These are phyloP conservation scores for Hibiscus tridactylites DNA, from an alignment of 345 rosid genomes.

Conservation along the genomic window DNA sequence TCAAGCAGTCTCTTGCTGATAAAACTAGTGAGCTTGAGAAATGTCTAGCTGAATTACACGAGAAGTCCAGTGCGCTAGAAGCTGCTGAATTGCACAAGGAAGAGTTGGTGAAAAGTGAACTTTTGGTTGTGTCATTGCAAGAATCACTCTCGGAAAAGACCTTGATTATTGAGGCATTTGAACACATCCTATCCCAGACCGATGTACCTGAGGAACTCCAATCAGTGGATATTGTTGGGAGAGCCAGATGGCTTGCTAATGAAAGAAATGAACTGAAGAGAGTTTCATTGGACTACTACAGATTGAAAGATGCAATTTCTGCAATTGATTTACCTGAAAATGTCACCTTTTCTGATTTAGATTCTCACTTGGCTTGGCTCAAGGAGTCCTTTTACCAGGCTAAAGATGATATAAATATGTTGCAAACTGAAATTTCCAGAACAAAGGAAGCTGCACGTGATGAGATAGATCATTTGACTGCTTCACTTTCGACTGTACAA, in stretches of 20 bases:
- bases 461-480: slow-evolving; percentile 26
- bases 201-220: slow-evolving; percentile 51
- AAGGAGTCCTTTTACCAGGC: slow-evolving; percentile 50
- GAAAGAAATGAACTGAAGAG: slow-evolving; percentile 49
- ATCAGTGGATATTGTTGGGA: slow-evolving; percentile 43
- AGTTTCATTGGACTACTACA: slow-evolving; percentile 42
- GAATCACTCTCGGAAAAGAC: slow-evolving; percentile 45
- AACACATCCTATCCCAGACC: slow-evolving; percentile 38
- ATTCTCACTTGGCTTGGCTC: slow-evolving; percentile 56
- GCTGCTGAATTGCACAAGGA: slow-evolving; percentile 43
- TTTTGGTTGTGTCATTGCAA: slow-evolving; percentile 49
- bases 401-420: slow-evolving; percentile 37
- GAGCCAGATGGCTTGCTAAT: slow-evolving; percentile 53
- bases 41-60: slow-evolving; percentile 51
- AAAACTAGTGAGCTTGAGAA: slow-evolving; percentile 67
- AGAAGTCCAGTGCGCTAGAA: slow-evolving; percentile 49
- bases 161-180: slow-evolving; percentile 44
- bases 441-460: slow-evolving; percentile 31
- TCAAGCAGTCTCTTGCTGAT: slow-evolving; percentile 68
- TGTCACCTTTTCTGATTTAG: slow-evolving; percentile 41
- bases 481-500: slow-evolving; percentile 1
- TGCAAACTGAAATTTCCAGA: slow-evolving; percentile 42
- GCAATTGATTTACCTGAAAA: slow-evolving; percentile 56
- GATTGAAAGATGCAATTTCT: slow-evolving; percentile 48
- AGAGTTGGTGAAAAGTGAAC: slow-evolving; percentile 51